Conservation (phyloP, 2,329 filamentous ascomycete species). For the Ophiocordyceps robertsii region DNA sequence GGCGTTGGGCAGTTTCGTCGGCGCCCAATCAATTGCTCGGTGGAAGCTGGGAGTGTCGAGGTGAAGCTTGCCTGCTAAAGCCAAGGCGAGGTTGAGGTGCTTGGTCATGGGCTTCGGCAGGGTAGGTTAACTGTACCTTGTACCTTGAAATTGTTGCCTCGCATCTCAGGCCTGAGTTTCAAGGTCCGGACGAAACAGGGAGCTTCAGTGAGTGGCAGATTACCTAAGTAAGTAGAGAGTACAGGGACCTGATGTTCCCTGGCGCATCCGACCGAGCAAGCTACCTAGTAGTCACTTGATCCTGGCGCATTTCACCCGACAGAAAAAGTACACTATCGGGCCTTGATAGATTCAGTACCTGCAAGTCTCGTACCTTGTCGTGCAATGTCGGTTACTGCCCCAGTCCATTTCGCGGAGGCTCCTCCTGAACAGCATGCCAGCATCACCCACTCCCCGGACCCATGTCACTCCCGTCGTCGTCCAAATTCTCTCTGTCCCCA, state of each 20-base stretch:
- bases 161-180: not conserved
- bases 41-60: not conserved
- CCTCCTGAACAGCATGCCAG: not conserved
- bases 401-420: not conserved
- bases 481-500: conserved; percentile 18
- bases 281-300: no score
- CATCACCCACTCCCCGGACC: conserved; percentile 1
- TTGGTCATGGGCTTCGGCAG: not conserved
- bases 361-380: not conserved
- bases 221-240: not conserved
- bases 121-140: not conserved
- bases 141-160: not conserved
- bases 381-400: not conserved
- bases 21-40: conserved; percentile 25
- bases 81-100: conserved; percentile 14
- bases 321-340: no score
- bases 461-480: conserved; percentile 8
- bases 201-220: no score
- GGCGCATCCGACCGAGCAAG: no score
- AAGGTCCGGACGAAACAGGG: not conserved
- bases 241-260: not conserved
- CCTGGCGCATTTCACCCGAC: no score
- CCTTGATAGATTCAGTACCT: no score
- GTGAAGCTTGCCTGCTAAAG: not conserved
- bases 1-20: conserved; percentile 13